Base-by-base conservation (phyloP, 1,284 basidiomycete species). In the Somion occarium region DNA sequence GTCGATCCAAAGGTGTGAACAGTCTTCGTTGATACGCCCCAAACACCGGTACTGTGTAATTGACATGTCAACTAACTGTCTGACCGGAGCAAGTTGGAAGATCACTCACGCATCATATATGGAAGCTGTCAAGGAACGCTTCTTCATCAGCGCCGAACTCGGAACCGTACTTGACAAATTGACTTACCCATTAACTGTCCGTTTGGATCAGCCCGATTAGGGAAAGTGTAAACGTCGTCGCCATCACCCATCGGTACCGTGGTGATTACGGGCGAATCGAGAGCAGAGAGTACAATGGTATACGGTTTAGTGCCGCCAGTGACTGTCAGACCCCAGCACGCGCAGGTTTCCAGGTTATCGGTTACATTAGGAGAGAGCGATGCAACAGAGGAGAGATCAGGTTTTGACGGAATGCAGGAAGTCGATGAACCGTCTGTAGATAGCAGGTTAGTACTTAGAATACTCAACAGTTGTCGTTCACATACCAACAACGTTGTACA, bases 231-330 rank as follows among this genome's bases (percentile, higher is more conserved):
- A 1, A 63, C 62, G 55, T 79, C 70, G 49, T 75, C 70, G 4
- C 61, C 61, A 1, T 59, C 48, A 1, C 63, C 65, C 56, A 77
- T 58, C 0, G 75, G 73, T 22, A 73, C 66, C 59, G 78, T 78
- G 2, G 75, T 78, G 43, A 62, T 54, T 19, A 75, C 64, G 2
- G 70, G 64, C 0, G 75, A 72, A 44, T 66, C 65, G 20, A 69
- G 44, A 2, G 72, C 66, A 11, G 68, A 70, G 18, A 80, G 58
- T 2, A 73, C 70, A 5, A 80, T 55, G 23, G 59, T 73, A 61
- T 79, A 82, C 0, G 79, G 79, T 37, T 69, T 70, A 3, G 62
- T 62, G 1, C 78, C 78, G 5, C 76, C 76, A 2, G 60, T 66
- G 34, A 79, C 68, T 1, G 64, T 65, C 3, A 82, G 58, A 12